Conservation (phyloP, 169 alveolate genomes). For the Nephromyces sp. region DNA sequence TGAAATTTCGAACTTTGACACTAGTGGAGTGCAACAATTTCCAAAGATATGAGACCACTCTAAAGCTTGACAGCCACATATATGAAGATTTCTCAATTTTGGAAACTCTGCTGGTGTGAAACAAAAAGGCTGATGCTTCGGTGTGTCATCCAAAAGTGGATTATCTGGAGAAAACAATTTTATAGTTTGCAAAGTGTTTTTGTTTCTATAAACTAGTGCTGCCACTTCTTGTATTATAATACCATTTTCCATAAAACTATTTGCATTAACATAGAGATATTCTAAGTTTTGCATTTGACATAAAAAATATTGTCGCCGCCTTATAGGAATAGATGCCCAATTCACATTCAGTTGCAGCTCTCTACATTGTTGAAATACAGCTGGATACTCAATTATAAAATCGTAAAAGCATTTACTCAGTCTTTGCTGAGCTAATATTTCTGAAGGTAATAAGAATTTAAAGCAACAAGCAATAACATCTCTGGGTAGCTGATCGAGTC, state of each 20-base stretch:
- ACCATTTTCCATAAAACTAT: slow-evolving; percentile 1
- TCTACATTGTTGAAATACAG: neutral
- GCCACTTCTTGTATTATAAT: slow-evolving; percentile 15
- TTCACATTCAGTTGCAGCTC: neutral
- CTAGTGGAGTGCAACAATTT: neutral
- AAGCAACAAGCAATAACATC: neutral
- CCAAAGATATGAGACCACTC: neutral
- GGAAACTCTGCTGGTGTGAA: slow-evolving; percentile 2
- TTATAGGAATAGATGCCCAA: slow-evolving; percentile 5
- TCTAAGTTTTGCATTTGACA: slow-evolving; percentile 3
- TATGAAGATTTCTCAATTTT: neutral
- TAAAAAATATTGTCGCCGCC: slow-evolving; percentile 10
- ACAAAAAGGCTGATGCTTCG: slow-evolving; percentile 10
- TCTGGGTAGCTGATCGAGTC: no score
- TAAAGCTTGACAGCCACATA: neutral
- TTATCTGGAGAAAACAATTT: slow-evolving; percentile 12
- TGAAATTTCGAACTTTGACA: neutral
- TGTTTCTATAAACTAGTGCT: slow-evolving; percentile 7
- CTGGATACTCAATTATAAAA: neutral
- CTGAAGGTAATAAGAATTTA: neutral
- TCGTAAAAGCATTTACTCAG: slow-evolving; percentile 2
- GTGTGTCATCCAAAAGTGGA: slow-evolving; percentile 20
- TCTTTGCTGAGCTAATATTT: slow-evolving; percentile 10
- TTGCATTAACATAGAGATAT: neutral
- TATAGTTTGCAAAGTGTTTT: neutral